These are phyloP conservation scores for Craterostigma plantagineum DNA, from an alignment of 257 asterid genomes.

Conservation along the genomic window DNA sequence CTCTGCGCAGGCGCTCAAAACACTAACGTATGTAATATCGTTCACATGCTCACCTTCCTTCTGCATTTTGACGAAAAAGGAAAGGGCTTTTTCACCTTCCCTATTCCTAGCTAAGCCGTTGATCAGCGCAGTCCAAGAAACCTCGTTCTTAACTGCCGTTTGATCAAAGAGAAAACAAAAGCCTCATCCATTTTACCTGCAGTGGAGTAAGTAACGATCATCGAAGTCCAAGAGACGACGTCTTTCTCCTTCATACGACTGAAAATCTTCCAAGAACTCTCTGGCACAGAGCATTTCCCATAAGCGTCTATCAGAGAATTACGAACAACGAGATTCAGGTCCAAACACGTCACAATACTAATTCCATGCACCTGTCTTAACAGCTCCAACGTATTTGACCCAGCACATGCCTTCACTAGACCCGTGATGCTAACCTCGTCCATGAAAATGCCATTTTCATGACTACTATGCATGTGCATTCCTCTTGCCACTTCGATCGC, in stretches of 20 bases:
- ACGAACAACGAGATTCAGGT: conserved; percentile 26
- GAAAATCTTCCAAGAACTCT: conserved; percentile 21
- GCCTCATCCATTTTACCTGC: conserved; percentile 34
- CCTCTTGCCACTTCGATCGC: conserved; percentile 17
- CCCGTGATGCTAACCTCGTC: conserved; percentile 48
- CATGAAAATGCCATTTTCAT: conserved; percentile 12
- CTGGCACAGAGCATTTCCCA: conserved; percentile 35
- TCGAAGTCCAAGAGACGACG: conserved; percentile 54
- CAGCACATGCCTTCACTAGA: conserved; percentile 27
- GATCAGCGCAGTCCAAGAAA: conserved; percentile 57
- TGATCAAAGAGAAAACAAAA: conserved; percentile 18
- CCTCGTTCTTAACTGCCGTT: conserved; percentile 34
- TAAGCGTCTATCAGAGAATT: conserved; percentile 47
- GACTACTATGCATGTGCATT: conserved; percentile 8
- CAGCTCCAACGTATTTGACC: conserved; percentile 19
- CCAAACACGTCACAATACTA: conserved; percentile 21
- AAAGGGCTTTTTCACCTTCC: conserved; percentile 30
- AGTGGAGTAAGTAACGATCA: conserved; percentile 38
- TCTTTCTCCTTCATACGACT: conserved; percentile 29
- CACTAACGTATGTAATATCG: conserved; percentile 28
- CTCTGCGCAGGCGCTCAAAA: conserved; percentile 52
- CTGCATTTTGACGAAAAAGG: conserved; percentile 29
- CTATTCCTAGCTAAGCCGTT: conserved; percentile 28
- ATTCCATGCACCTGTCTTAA: conserved; percentile 39
- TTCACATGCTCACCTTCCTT: conserved; percentile 21